Percentiles rank a stretch among this genome's conserved stretches.
These are phyloP conservation scores for Malus hybrid DNA, from an alignment of 331 rosid genomes.

Conservation along the genomic window DNA sequence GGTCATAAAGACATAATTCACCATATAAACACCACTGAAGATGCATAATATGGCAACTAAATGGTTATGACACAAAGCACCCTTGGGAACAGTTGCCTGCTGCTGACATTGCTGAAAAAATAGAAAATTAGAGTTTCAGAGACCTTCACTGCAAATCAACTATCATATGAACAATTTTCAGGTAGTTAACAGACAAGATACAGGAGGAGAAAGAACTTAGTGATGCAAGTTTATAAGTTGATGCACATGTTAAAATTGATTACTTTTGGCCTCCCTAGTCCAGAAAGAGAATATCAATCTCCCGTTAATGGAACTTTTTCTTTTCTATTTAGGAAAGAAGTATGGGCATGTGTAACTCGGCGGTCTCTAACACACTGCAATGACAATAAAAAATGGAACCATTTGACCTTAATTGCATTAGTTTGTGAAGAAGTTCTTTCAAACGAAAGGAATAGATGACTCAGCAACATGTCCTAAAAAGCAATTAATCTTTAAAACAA, in stretches of 20 bases:
- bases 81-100: constrained; percentile 45
- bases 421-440: background rate
- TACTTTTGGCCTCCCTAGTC: background rate
- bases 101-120: constrained; percentile 50
- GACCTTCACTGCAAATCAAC: background rate
- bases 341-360: background rate
- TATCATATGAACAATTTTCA: background rate
- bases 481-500: background rate
- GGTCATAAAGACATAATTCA: constrained; percentile 61
- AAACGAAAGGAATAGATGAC: background rate
- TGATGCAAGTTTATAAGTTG: background rate
- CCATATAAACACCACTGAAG: constrained; percentile 74
- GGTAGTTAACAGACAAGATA: background rate
- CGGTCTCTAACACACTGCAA: background rate
- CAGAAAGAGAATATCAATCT: background rate
- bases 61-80: constrained; percentile 66
- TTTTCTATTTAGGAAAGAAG: background rate
- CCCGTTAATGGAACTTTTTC: background rate
- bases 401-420: background rate
- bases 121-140: constrained; percentile 19
- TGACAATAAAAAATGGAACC: background rate
- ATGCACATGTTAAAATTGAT: background rate
- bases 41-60: constrained; percentile 57
- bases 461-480: background rate
- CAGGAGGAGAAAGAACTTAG: background rate